Conservation (phyloP, 139 green algal species). For the Pseudopediastrum boryanum region DNA sequence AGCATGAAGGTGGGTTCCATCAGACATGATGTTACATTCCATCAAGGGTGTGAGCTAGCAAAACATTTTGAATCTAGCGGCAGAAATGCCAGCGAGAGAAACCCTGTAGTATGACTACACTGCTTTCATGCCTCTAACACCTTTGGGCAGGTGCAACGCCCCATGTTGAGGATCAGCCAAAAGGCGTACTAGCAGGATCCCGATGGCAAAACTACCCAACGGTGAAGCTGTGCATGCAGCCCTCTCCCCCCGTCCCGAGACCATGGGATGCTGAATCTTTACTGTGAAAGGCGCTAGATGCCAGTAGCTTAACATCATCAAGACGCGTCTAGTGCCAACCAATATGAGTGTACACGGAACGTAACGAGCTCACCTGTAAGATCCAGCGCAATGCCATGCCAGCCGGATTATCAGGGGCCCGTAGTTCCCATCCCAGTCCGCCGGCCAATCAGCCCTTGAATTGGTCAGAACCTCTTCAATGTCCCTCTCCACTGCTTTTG, state of each 20-base stretch:
- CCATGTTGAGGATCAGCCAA: too few relatives aligned
- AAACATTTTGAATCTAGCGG: too few relatives aligned
- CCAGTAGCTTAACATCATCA: background rate
- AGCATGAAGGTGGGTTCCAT: too few relatives aligned
- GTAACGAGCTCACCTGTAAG: background rate
- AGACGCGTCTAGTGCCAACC: background rate
- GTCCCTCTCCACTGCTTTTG: slow-evolving; percentile 1
- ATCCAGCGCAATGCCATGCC: slow-evolving; percentile 27
- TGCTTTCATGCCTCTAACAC: too few relatives aligned
- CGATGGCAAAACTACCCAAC: background rate
- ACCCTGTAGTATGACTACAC: too few relatives aligned
- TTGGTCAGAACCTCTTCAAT: background rate
- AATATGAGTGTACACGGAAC: background rate
- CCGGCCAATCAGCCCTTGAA: slow-evolving; percentile 12
- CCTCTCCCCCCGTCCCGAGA: background rate
- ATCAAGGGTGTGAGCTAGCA: too few relatives aligned
- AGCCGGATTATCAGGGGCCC: slow-evolving; percentile 28
- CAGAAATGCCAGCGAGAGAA: too few relatives aligned
- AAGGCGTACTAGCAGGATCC: too few relatives aligned
- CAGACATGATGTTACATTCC: too few relatives aligned
- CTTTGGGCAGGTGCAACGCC: too few relatives aligned
- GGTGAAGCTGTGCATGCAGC: background rate
- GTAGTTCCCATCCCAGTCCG: slow-evolving; percentile 27
- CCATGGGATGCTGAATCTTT: background rate
- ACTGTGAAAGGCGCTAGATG: background rate